A percentile compares a stretch with the other conserved stretches of the same genome.
phyloP scores from a whole-genome alignment of 345 rosid genomes.

The Aethionema arabicum region DNA sequence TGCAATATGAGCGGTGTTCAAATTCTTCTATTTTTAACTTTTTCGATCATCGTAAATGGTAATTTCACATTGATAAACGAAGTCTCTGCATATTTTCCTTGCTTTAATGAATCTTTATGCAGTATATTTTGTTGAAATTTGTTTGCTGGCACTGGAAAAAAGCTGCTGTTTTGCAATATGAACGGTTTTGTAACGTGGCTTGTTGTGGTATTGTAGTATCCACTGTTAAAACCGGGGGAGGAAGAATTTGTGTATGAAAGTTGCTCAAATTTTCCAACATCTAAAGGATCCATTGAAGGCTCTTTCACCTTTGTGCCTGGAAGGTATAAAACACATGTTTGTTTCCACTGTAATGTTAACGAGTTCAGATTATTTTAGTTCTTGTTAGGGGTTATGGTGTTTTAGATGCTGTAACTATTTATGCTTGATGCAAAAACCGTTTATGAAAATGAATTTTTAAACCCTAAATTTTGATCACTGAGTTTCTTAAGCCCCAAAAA shows the following conservation, averaged over 20 bases:
- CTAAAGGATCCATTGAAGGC: slow-evolving; percentile 65
- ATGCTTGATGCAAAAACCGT: too few species aligned
- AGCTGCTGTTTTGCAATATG: background rate
- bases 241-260: slow-evolving; percentile 79
- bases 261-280: slow-evolving; percentile 38
- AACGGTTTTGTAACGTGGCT: slow-evolving; percentile 1
- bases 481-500: too few species aligned
- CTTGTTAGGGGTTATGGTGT: background rate
- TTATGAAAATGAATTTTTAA: too few species aligned
- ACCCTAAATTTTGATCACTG: too few species aligned
- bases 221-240: slow-evolving; percentile 60
- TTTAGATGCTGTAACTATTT: too few species aligned
- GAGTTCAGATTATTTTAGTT: background rate
- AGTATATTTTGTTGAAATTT: too few species aligned
- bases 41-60: background rate
- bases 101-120: too few species aligned
- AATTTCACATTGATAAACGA: background rate
- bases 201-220: slow-evolving; percentile 43
- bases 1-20: too few species aligned
- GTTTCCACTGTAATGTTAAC: background rate
- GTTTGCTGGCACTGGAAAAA: too few species aligned
- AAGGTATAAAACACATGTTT: slow-evolving; percentile 47
- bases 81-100: too few species aligned
- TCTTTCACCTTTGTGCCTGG: slow-evolving; percentile 87
- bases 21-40: too few species aligned